A percentile compares a stretch with the other conserved stretches of the same genome.
These are phyloP conservation scores for Lasiosphaeris hirsuta DNA, from an alignment of 495 filamentous ascomycete species.

Conservation along the genomic window DNA sequence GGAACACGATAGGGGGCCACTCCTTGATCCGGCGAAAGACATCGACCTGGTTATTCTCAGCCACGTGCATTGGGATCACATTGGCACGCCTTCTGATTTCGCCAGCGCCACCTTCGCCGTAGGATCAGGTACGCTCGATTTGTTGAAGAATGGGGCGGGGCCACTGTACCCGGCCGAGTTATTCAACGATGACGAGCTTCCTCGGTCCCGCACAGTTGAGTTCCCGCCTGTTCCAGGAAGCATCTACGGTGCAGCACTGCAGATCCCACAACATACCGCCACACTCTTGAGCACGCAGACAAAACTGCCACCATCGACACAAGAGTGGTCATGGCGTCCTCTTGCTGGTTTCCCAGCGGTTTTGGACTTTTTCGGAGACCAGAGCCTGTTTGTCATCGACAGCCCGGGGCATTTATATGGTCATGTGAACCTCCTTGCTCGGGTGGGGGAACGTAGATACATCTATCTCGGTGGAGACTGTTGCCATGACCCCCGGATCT, in stretches of 20 bases:
- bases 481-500: constrained; percentile 44
- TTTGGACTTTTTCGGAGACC: constrained; percentile 44
- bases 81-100: constrained; percentile 48
- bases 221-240: constrained; percentile 15
- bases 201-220: constrained; percentile 24
- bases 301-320: neutral
- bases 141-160: constrained; percentile 32
- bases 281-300: constrained; percentile 3
- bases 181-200: constrained; percentile 32
- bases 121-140: constrained; percentile 41
- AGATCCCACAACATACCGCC: constrained; percentile 17
- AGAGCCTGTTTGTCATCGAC: constrained; percentile 38
- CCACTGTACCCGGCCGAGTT: constrained; percentile 26
- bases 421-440: constrained; percentile 46
- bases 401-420: constrained; percentile 47
- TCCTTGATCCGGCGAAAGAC: constrained; percentile 24
- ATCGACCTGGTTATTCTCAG: constrained; percentile 46
- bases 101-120: constrained; percentile 41
- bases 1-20: neutral
- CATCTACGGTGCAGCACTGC: neutral
- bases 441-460: constrained; percentile 22
- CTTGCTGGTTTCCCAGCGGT: constrained; percentile 24
- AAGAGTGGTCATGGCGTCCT: neutral
- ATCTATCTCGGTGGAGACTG: constrained; percentile 48
- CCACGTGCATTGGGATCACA: constrained; percentile 55